Conservation (phyloP, 176 grass and related monocot genomes). For the Elaeis guineensis region DNA sequence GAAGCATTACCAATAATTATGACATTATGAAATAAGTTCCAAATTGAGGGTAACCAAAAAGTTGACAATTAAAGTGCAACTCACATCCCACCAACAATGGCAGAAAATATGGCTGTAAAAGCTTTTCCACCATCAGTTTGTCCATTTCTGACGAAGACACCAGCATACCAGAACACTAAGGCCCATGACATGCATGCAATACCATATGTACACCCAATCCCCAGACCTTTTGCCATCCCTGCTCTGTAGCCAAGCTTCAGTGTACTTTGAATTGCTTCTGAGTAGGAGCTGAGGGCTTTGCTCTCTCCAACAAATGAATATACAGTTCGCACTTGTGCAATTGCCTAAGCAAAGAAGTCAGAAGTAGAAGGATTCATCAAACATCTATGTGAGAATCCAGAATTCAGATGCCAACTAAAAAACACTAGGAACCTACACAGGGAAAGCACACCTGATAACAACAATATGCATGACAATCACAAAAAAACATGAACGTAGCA, state of each 20-base stretch:
- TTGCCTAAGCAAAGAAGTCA: conserved; percentile 38
- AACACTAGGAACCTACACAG: background rate
- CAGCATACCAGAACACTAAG: conserved; percentile 94
- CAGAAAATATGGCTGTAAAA: conserved; percentile 94
- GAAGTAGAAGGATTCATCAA: background rate
- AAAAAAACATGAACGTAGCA: too few relatives aligned
- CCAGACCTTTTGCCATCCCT: conserved; percentile 96
- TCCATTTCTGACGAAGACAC: conserved; percentile 90
- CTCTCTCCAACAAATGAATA: conserved; percentile 94
- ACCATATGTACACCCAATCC: conserved; percentile 92
- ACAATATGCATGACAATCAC: too few relatives aligned
- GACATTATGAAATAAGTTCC: too few relatives aligned
- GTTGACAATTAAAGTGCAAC: background rate
- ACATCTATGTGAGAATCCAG: background rate
- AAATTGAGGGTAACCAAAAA: too few relatives aligned
- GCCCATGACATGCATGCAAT: conserved; percentile 99
- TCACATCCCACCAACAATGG: conserved; percentile 46
- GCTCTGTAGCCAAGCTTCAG: conserved; percentile 95
- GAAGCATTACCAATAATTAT: too few relatives aligned
- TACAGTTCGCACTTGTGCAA: conserved; percentile 95
- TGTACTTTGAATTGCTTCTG: conserved; percentile 83
- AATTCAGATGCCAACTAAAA: background rate
- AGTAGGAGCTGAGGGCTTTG: conserved; percentile 89
- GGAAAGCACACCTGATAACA: too few relatives aligned
- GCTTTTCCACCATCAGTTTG: conserved; percentile 89